Evolutionary conservation across 2,329 filamentous ascomycete species (phyloP).

Genomic region (Clonostachys chloroleuca): DNA sequence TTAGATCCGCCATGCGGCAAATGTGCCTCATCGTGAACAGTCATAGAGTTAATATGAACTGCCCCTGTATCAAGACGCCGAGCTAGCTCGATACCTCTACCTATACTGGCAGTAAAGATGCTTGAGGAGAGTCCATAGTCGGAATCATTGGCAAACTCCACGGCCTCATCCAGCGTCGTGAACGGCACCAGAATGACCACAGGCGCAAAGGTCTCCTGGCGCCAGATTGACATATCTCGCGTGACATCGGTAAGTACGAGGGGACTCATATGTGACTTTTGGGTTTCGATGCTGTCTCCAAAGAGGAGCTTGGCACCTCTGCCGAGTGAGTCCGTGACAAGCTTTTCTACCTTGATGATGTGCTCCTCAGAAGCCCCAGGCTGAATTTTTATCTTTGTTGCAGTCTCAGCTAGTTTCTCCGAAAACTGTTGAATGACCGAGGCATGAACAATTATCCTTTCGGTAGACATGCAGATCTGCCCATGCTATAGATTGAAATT

Average conservation of each 20-base stretch:
- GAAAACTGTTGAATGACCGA: conserved; percentile 8
- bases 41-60: neutral
- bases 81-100: neutral
- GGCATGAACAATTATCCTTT: conserved; percentile 44
- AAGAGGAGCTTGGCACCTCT: conserved; percentile 54
- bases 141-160: conserved; percentile 65
- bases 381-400: neutral
- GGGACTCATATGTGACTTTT: conserved; percentile 41
- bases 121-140: conserved; percentile 63
- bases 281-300: conserved; percentile 37
- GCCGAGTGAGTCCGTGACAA: conserved; percentile 49
- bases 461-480: conserved; percentile 70
- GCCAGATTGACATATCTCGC: conserved; percentile 61
- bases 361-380: neutral
- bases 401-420: neutral
- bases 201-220: conserved; percentile 64
- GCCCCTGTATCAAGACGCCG: neutral
- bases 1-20: neutral
- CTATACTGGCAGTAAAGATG: conserved; percentile 37
- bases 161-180: conserved; percentile 56
- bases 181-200: conserved; percentile 58
- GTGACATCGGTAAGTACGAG: conserved; percentile 57
- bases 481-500: conserved; percentile 24
- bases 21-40: neutral
- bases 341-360: conserved; percentile 9